phyloP scores from a whole-genome alignment of 371 early-diverging fungal genomes.

The Choanephora cucurbitarum region DNA sequence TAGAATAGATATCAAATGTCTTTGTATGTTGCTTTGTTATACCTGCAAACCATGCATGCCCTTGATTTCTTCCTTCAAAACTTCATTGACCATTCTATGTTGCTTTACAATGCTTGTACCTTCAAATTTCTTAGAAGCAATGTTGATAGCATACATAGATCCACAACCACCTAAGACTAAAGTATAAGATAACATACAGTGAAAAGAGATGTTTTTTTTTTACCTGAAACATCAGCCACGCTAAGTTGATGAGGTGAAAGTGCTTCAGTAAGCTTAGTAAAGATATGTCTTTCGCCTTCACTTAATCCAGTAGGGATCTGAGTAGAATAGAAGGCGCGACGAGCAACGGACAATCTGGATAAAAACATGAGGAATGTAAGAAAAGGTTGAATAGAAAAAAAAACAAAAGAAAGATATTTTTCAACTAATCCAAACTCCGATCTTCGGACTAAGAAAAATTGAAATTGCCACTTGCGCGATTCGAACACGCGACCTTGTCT shows the following conservation, averaged over 20 bases:
- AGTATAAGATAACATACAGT: constrained; percentile 4
- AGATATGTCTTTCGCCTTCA: constrained; percentile 74
- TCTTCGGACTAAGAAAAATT: too few species aligned
- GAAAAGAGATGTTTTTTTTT: background rate
- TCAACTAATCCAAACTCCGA: too few species aligned
- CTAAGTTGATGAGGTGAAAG: constrained; percentile 70
- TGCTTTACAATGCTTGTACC: constrained; percentile 81
- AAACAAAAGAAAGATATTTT: too few species aligned
- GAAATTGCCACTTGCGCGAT: background rate
- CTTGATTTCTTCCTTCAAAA: constrained; percentile 88
- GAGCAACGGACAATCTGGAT: background rate
- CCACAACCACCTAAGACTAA: constrained; percentile 83
- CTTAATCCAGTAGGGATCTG: constrained; percentile 31
- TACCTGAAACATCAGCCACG: constrained; percentile 88
- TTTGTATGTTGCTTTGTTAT: constrained; percentile 1
- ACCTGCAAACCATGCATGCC: constrained; percentile 90
- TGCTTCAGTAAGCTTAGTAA: constrained; percentile 67
- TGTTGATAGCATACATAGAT: constrained; percentile 90
- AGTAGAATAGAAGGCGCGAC: constrained; percentile 32
- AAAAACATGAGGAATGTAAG: too few species aligned
- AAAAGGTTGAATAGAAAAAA: too few species aligned
- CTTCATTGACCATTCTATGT: constrained; percentile 85
- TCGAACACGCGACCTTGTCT: constrained; percentile 4
- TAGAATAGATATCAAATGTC: too few species aligned
- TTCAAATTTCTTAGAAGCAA: constrained; percentile 77